Evolutionary conservation across 1,139 yeast genomes (phyloP).

Genomic region (Taphrina pruni): DNA sequence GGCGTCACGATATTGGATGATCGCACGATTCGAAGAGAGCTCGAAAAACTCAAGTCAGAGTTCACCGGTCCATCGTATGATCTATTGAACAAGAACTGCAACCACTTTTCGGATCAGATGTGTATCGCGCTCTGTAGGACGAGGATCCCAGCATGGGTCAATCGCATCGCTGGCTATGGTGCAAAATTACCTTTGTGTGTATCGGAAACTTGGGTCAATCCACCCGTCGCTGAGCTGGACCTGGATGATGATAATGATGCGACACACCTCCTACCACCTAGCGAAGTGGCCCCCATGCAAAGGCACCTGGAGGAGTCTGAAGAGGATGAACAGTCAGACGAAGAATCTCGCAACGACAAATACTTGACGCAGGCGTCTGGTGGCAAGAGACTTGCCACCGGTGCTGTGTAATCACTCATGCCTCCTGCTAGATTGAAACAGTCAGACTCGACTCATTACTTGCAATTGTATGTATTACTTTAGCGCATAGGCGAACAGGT

Average conservation of each 20-base stretch:
- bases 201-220: constrained; percentile 36
- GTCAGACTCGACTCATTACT: too few species aligned
- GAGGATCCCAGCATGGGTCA: constrained; percentile 42
- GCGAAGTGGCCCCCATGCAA: constrained; percentile 38
- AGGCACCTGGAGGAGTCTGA: constrained; percentile 6
- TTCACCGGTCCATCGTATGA: constrained; percentile 32
- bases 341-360: constrained; percentile 12
- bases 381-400: constrained; percentile 11
- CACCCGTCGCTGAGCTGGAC: constrained; percentile 32
- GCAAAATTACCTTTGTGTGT: constrained; percentile 37
- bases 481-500: too few species aligned
- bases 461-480: too few species aligned
- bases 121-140: constrained; percentile 31
- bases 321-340: constrained; percentile 3
- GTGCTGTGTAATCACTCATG: not conserved
- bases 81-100: constrained; percentile 35
- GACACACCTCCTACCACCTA: constrained; percentile 33
- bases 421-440: too few species aligned
- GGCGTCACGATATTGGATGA: constrained; percentile 27
- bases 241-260: constrained; percentile 7
- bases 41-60: constrained; percentile 26
- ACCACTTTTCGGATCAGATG: constrained; percentile 35
- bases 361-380: constrained; percentile 19
- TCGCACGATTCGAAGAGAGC: constrained; percentile 7
- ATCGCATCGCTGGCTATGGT: constrained; percentile 42